These are phyloP conservation scores for Kazachstania africana DNA, from an alignment of 805 yeast genomes.

Conservation along the genomic window DNA sequence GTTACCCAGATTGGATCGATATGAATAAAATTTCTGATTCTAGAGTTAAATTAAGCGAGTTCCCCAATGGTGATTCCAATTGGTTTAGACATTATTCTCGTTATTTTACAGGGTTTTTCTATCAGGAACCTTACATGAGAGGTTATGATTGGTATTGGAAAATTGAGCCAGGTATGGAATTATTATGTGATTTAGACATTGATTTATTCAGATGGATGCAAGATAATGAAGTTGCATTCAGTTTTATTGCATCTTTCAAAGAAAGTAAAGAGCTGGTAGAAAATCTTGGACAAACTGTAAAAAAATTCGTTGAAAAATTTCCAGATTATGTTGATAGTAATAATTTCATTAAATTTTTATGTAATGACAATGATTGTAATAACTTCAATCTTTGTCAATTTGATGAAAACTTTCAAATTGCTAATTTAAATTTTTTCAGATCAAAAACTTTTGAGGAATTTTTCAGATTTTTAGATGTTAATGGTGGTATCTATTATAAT, in stretches of 20 bases:
- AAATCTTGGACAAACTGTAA: slow-evolving; percentile 47
- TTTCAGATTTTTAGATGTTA: slow-evolving; percentile 49
- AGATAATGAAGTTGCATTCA: slow-evolving; percentile 54
- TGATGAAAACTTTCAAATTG: slow-evolving; percentile 76
- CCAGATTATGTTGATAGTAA: slow-evolving; percentile 39
- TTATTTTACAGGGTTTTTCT: slow-evolving; percentile 69
- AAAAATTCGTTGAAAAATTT: slow-evolving; percentile 30
- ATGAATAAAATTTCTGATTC: slow-evolving; percentile 48
- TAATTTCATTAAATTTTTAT: background rate
- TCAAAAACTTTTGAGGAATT: slow-evolving; percentile 50
- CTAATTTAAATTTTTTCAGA: slow-evolving; percentile 57
- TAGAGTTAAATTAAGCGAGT: slow-evolving; percentile 43
- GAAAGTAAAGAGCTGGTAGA: slow-evolving; percentile 64
- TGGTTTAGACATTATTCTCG: slow-evolving; percentile 79
- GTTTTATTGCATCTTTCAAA: slow-evolving; percentile 54
- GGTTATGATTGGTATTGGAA: slow-evolving; percentile 81
- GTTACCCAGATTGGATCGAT: slow-evolving; percentile 70
- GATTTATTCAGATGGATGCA: slow-evolving; percentile 70
- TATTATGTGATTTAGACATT: slow-evolving; percentile 62
- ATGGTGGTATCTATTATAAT: slow-evolving; percentile 75
- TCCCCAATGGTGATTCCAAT: slow-evolving; percentile 62
- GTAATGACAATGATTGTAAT: background rate
- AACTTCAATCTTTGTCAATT: slow-evolving; percentile 68
- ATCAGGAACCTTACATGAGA: slow-evolving; percentile 47
- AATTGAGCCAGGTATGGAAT: slow-evolving; percentile 69